Evolutionary conservation across 1,139 yeast species (phyloP).

Genomic region (Eremothecium sinecaudum): DNA sequence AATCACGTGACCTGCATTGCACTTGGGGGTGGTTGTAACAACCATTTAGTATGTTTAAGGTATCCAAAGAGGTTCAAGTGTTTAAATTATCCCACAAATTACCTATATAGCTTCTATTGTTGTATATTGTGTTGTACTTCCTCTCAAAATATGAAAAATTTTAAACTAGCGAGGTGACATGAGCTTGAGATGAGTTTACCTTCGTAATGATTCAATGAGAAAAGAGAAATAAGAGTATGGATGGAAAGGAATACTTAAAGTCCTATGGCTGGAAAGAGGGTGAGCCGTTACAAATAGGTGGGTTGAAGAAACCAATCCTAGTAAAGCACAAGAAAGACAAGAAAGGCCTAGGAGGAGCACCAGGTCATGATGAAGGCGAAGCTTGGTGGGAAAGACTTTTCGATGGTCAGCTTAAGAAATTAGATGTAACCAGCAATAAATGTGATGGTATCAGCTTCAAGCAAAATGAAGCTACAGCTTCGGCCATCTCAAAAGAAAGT

Average conservation of each 20-base stretch:
- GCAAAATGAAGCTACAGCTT: constrained; percentile 38
- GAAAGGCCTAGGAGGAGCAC: constrained; percentile 55
- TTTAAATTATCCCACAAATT: too few relatives aligned
- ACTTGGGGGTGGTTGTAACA: too few relatives aligned
- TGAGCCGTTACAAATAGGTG: constrained; percentile 70
- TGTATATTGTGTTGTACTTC: too few relatives aligned
- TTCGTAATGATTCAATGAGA: too few relatives aligned
- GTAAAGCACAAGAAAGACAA: constrained; percentile 86
- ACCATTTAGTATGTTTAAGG: too few relatives aligned
- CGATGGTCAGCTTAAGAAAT: constrained; percentile 78
- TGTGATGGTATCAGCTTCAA: constrained; percentile 33
- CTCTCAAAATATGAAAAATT: neutral
- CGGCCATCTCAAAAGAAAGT: constrained; percentile 41
- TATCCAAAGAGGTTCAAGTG: too few relatives aligned
- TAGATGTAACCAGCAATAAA: constrained; percentile 47
- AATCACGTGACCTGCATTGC: too few relatives aligned
- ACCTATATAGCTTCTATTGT: too few relatives aligned
- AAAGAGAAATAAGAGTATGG: constrained; percentile 48
- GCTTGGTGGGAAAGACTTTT: constrained; percentile 96
- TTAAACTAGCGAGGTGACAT: neutral
- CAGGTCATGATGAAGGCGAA: constrained; percentile 46
- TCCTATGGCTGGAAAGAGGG: constrained; percentile 92
- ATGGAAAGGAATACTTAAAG: constrained; percentile 61
- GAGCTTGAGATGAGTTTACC: too few relatives aligned
- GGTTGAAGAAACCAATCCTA: constrained; percentile 73